phyloP scores from a whole-genome alignment of 2,329 filamentous ascomycete genomes.

The Zymoseptoria brevis region DNA sequence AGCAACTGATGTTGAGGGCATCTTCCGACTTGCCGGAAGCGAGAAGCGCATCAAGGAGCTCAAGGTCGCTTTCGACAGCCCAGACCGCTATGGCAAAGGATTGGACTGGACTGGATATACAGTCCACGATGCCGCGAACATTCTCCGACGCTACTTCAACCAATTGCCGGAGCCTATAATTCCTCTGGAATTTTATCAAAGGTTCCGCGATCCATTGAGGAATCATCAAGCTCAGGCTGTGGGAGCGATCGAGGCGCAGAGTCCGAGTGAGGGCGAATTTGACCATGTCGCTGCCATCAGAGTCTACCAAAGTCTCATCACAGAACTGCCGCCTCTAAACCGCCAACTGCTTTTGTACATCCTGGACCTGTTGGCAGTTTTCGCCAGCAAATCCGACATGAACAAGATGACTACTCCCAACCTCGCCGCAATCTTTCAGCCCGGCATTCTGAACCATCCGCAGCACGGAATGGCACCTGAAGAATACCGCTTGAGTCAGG shows the following conservation, averaged over 20 bases:
- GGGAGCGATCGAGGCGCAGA: constrained; percentile 53
- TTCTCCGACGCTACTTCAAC: constrained; percentile 89
- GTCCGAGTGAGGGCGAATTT: constrained; percentile 65
- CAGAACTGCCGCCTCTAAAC: constrained; percentile 84
- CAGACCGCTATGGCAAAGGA: constrained; percentile 91
- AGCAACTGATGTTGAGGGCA: constrained; percentile 94
- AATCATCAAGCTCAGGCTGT: constrained; percentile 62
- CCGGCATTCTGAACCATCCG: constrained; percentile 89
- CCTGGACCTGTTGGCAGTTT: constrained; percentile 88
- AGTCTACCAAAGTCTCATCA: constrained; percentile 83
- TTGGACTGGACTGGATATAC: constrained; percentile 96
- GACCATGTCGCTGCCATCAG: constrained; percentile 67
- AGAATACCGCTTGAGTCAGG: constrained; percentile 92
- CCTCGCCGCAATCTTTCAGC: constrained; percentile 93
- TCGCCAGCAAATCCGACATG: constrained; percentile 90
- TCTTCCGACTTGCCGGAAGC: constrained; percentile 90
- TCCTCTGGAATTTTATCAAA: constrained; percentile 83
- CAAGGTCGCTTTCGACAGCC: constrained; percentile 84
- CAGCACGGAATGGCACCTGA: constrained; percentile 89
- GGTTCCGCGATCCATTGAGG: constrained; percentile 76
- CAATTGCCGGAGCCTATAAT: constrained; percentile 95
- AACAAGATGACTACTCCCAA: constrained; percentile 97
- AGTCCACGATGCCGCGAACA: constrained; percentile 95
- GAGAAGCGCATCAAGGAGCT: constrained; percentile 98
- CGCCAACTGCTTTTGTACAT: constrained; percentile 92